These are phyloP conservation scores for Diplocarpon mali DNA, from an alignment of 2,329 filamentous ascomycete species.

Conservation along the genomic window DNA sequence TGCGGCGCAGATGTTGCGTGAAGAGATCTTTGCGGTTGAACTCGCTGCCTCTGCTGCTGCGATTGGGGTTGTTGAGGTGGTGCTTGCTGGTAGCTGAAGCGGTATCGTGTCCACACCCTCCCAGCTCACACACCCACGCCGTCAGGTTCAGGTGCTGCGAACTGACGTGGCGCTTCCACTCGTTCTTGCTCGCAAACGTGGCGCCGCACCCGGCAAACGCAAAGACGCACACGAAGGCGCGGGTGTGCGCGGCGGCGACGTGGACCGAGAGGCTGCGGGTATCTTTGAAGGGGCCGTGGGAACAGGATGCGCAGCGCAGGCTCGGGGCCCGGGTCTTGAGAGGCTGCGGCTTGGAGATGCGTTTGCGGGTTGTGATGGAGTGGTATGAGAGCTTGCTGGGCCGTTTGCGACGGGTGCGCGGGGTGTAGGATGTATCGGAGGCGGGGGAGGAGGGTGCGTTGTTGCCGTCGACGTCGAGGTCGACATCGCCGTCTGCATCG, in stretches of 20 bases:
- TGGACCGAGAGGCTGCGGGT: conserved; percentile 36
- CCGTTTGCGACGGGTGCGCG: conserved; percentile 14
- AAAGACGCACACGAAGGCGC: conserved; percentile 68
- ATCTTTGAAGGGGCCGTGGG: conserved; percentile 34
- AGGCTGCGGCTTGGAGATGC: conserved; percentile 9
- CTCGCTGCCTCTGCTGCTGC: conserved; percentile 18
- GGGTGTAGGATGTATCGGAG: conserved; percentile 21
- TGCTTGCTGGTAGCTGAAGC: too few species aligned
- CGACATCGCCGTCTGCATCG: too few species aligned
- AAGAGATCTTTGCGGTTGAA: conserved; percentile 93
- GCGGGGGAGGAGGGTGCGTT: not conserved
- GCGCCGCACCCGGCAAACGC: conserved; percentile 62
- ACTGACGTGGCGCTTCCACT: conserved; percentile 85
- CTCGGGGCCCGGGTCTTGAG: conserved; percentile 1
- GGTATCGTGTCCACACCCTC: conserved; percentile 16
- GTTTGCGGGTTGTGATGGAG: conserved; percentile 13
- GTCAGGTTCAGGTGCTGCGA: conserved; percentile 68
- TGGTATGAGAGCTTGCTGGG: not conserved
- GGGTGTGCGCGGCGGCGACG: conserved; percentile 36
- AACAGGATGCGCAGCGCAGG: conserved; percentile 15
- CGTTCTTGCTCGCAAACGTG: conserved; percentile 73
- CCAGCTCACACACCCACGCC: conserved; percentile 58
- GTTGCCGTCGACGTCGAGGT: conserved; percentile 7
- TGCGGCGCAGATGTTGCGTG: conserved; percentile 75
- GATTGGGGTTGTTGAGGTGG: not conserved